These are phyloP conservation scores for Pycnococcus provasolii DNA, from an alignment of 139 green algal genomes.

Conservation along the genomic window DNA sequence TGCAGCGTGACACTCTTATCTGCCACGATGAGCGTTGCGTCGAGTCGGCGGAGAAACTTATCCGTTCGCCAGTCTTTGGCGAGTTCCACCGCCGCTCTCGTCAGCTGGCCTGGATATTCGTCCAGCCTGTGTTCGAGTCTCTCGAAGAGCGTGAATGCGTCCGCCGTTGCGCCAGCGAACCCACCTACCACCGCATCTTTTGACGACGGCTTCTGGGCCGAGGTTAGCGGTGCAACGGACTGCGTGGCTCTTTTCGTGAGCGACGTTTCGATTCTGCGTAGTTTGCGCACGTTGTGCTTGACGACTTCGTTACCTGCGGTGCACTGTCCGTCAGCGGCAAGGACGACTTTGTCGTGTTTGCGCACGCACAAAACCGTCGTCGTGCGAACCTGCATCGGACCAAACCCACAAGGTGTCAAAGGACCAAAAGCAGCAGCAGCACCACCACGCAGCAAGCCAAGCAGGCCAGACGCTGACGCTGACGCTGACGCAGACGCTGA, in stretches of 20 bases:
- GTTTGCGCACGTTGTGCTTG: constrained; percentile 80
- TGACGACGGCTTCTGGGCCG: too few relatives aligned
- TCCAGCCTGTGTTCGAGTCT: constrained; percentile 75
- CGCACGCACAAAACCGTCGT: constrained; percentile 74
- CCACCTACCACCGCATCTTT: constrained; percentile 53
- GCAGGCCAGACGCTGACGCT: too few relatives aligned
- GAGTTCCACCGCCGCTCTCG: constrained; percentile 72
- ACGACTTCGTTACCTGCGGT: constrained; percentile 59
- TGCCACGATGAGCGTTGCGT: constrained; percentile 72
- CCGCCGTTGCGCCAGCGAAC: constrained; percentile 75
- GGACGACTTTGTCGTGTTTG: constrained; percentile 63
- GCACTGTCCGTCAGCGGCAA: constrained; percentile 80
- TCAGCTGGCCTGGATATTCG: constrained; percentile 72
- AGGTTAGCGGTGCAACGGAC: too few relatives aligned
- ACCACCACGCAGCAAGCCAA: too few relatives aligned
- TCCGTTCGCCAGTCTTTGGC: constrained; percentile 86
- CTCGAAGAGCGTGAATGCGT: constrained; percentile 83
- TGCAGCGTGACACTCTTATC: constrained; percentile 55
- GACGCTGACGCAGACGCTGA: too few relatives aligned
- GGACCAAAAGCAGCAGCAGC: too few relatives aligned
- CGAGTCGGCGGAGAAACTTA: constrained; percentile 75
- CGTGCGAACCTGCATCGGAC: background rate
- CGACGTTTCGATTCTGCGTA: constrained; percentile 42
- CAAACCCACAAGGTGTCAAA: too few relatives aligned
- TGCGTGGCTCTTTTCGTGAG: too few relatives aligned